Evolutionary conservation across 1,139 yeast genomes (phyloP), one percentile per base, ranked within the genome.

Genomic region (Suhomyces bolitotheri): DNA sequence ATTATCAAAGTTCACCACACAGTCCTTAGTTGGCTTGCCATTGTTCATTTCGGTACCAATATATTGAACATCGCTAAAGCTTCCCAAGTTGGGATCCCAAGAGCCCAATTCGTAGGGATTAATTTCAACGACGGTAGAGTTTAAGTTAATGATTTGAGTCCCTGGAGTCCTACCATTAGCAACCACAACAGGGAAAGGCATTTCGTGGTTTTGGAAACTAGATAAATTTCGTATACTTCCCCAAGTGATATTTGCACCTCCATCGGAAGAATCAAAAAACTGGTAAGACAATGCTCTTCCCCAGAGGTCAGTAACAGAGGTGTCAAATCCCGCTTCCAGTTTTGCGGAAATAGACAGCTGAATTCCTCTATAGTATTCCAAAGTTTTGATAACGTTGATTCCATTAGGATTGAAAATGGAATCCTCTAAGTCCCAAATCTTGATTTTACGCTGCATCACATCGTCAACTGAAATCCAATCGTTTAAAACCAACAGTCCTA

Each of bases 1-100:
- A 48, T 82, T 82, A 53, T 86, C 95, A 48, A 73, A 81, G 1
- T 80, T 82, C 4, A 60, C 57, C 17, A 71, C 61, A 54, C 95
- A 85, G 3, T 49, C 39, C 12, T 51, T 52, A 1, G 55, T 43
- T 2, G 64, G 54, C 25, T 46, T 34, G 1, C 72, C 72, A 29
- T 56, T 49, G 25, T 47, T 48, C 9, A 65, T 49, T 4, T 46
- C 36, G 4, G 72, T 54, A 3, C 76, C 76, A 34, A 68, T 33
- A 42, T 62, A 70, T 40, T 59, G 48, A 5, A 60, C 53, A 28
- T 65, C 59, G 13, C 44, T 41, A 46, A 70, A 68, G 8, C 60
- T 40, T 4, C 45, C 46, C 22, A 69, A 49, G 4, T 66, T 53
- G 2, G 71, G 69, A 44, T 70, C 76, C 73, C 74, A 71, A 2